phyloP scores from a whole-genome alignment of 2,329 filamentous ascomycete species.

The Colletotrichum siamense region DNA sequence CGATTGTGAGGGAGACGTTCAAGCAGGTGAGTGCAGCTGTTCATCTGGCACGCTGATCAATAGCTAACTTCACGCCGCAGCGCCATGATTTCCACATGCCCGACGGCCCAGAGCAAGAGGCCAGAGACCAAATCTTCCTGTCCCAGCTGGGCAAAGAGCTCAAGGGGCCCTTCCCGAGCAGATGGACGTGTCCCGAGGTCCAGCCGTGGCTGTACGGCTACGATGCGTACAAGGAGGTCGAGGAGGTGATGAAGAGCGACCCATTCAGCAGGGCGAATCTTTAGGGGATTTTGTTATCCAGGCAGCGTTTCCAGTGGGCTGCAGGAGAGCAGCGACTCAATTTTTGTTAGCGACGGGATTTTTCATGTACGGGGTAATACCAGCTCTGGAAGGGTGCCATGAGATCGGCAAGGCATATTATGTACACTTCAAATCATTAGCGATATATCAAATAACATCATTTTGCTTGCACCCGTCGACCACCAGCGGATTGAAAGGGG shows the following conservation, averaged over 20 bases:
- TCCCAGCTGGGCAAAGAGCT: conserved; percentile 58
- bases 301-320: neutral
- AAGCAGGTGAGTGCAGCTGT: conserved; percentile 5
- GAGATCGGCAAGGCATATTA: neutral
- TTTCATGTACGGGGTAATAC: neutral
- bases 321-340: neutral
- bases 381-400: neutral
- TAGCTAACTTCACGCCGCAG: conserved; percentile 29
- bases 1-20: conserved; percentile 68
- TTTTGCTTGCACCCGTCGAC: neutral
- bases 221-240: conserved; percentile 46
- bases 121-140: conserved; percentile 62
- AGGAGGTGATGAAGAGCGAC: conserved; percentile 3
- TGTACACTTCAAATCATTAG: neutral
- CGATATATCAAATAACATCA: neutral
- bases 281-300: neutral
- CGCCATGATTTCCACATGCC: conserved; percentile 57
- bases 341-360: neutral
- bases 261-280: neutral
- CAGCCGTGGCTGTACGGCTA: conserved; percentile 72
- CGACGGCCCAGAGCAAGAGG: conserved; percentile 62
- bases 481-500: neutral
- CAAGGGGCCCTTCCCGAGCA: conserved; percentile 63
- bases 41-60: neutral
- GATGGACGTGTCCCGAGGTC: conserved; percentile 67